phyloP scores from a whole-genome alignment of 2,329 filamentous ascomycete genomes.

The Botrytis byssoidea region DNA sequence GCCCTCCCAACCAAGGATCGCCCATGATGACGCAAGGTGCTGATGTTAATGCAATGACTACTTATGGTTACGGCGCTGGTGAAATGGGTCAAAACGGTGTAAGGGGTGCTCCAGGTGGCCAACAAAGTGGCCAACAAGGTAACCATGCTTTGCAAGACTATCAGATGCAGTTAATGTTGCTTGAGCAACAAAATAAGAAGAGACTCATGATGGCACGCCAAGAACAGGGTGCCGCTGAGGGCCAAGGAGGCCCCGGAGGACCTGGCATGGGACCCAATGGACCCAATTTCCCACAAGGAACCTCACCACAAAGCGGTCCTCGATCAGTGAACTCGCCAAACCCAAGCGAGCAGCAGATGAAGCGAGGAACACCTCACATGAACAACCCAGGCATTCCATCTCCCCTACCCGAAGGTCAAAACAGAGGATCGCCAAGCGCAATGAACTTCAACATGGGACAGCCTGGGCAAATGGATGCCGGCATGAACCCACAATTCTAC shows the following conservation, averaged over 20 bases:
- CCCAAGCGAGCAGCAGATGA: constrained; percentile 75
- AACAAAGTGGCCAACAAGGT: constrained; percentile 52
- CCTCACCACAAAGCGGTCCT: constrained; percentile 65
- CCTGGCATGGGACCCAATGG: constrained; percentile 57
- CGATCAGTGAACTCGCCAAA: constrained; percentile 73
- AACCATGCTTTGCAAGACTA: constrained; percentile 85
- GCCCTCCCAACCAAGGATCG: constrained; percentile 74
- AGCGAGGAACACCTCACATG: constrained; percentile 74
- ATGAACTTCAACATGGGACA: constrained; percentile 58
- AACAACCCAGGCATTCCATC: constrained; percentile 67
- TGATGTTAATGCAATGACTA: constrained; percentile 57
- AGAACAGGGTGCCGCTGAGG: constrained; percentile 65
- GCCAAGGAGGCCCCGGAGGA: constrained; percentile 45
- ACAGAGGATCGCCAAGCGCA: constrained; percentile 62
- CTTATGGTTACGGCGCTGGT: constrained; percentile 59
- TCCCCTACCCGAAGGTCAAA: constrained; percentile 69
- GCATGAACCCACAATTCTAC: constrained; percentile 58
- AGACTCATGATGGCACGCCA: constrained; percentile 79
- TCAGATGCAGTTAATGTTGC: constrained; percentile 84
- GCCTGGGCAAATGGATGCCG: constrained; percentile 58
- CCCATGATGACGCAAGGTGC: constrained; percentile 76
- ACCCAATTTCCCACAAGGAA: constrained; percentile 64
- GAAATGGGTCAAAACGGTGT: constrained; percentile 60
- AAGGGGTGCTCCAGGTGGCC: constrained; percentile 54
- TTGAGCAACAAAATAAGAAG: constrained; percentile 88